These are phyloP conservation scores for Colletotrichum sojae DNA, from an alignment of 2,329 filamentous ascomycete species.

Conservation along the genomic window DNA sequence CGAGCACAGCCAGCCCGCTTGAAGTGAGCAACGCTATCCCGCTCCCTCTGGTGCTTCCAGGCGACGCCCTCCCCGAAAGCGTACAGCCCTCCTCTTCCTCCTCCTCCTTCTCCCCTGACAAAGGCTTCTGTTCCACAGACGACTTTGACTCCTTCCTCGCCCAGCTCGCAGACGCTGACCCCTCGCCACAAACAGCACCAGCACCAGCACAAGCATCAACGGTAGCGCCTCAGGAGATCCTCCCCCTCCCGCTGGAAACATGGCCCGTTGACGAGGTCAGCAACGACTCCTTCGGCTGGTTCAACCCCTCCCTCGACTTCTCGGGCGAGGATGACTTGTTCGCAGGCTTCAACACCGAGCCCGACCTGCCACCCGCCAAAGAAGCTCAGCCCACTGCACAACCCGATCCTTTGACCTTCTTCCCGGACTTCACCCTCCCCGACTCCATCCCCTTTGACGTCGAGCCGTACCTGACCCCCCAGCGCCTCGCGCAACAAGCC, in stretches of 20 bases:
- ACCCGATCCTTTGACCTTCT: constrained; percentile 1
- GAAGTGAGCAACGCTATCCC: not conserved
- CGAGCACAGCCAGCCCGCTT: not conserved
- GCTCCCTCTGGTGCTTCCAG: not conserved
- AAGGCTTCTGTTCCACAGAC: constrained; percentile 16
- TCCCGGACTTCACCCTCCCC: not conserved
- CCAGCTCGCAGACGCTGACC: not conserved
- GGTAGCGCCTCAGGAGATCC: not conserved
- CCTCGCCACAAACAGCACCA: not conserved
- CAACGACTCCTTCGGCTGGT: not conserved
- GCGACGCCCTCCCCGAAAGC: not conserved
- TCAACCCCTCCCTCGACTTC: not conserved
- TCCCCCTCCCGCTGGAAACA: not conserved
- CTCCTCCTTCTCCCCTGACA: constrained; percentile 2
- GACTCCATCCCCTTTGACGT: constrained; percentile 4
- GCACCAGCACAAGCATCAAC: not conserved
- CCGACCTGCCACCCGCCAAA: not conserved
- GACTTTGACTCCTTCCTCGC: not conserved
- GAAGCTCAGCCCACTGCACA: not conserved
- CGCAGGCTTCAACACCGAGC: not conserved
- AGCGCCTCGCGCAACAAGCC: constrained; percentile 8
- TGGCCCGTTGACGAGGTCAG: constrained; percentile 3
- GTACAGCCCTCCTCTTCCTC: constrained; percentile 1
- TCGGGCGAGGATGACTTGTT: not conserved
- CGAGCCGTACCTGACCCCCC: not conserved